Conservation (phyloP, 179 eudicot species). For the Pouteria campechiana region DNA sequence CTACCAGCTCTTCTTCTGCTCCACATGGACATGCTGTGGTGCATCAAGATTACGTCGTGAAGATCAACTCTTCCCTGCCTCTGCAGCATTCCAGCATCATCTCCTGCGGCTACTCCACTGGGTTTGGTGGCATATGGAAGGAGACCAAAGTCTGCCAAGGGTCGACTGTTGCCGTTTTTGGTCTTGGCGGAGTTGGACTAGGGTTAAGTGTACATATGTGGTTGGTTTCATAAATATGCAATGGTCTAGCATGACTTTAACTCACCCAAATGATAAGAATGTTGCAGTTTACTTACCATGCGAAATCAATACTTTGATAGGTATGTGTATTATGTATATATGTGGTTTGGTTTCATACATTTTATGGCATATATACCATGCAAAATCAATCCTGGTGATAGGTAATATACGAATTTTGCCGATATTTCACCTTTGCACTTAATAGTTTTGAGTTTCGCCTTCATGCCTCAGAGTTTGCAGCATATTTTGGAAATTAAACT, state of each 20-base stretch:
- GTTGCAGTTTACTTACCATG: no score
- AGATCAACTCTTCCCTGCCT: conserved; percentile 37
- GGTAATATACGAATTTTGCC: no score
- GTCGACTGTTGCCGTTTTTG: conserved; percentile 63
- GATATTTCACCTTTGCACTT: no score
- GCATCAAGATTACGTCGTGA: conserved; percentile 37
- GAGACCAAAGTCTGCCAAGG: conserved; percentile 43
- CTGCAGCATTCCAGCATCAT: conserved; percentile 56
- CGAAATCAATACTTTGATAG: no score
- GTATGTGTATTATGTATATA: neutral
- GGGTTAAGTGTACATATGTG: no score
- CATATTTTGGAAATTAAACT: no score
- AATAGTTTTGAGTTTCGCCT: no score
- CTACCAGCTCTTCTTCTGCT: conserved; percentile 41
- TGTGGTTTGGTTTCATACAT: neutral
- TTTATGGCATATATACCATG: no score
- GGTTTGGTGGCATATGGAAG: conserved; percentile 42
- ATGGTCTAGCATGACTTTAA: no score
- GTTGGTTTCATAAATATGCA: no score
- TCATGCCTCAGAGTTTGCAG: no score
- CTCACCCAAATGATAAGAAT: neutral
- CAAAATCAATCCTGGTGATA: no score
- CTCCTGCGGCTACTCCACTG: conserved; percentile 68
- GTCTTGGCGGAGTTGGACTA: conserved; percentile 83
- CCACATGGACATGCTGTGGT: conserved; percentile 62